phyloP scores from a whole-genome alignment of 345 rosid species.

The Sonneratia alba region DNA sequence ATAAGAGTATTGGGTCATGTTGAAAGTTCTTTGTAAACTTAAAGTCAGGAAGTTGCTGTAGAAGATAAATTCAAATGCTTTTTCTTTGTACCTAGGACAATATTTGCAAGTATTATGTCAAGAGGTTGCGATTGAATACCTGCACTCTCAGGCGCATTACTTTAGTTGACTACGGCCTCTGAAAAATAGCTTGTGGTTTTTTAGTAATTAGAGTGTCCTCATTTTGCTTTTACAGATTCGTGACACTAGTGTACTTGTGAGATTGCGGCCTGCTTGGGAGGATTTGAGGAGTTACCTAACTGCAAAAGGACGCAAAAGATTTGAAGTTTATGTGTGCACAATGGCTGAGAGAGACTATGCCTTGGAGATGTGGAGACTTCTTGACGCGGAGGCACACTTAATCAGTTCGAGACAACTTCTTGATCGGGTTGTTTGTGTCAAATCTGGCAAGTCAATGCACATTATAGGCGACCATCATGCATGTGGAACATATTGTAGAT shows the following conservation, averaged over 20 bases:
- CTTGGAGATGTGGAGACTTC: slow-evolving; percentile 99
- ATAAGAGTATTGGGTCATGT: background rate
- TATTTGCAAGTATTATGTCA: background rate
- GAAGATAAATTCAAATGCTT: background rate
- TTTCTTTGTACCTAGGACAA: background rate
- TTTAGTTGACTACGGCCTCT: background rate
- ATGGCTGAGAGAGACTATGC: slow-evolving; percentile 99
- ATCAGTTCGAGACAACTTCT: slow-evolving; percentile 64
- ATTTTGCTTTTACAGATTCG: slow-evolving; percentile 52
- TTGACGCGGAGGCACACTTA: slow-evolving; percentile 79
- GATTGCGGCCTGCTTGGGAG: slow-evolving; percentile 98
- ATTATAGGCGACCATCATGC: slow-evolving; percentile 5
- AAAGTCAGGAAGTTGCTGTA: background rate
- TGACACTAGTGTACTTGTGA: slow-evolving; percentile 99
- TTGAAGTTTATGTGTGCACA: slow-evolving; percentile 97
- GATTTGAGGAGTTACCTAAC: slow-evolving; percentile 85
- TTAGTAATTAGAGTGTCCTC: background rate
- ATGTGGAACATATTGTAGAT: background rate
- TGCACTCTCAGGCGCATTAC: background rate
- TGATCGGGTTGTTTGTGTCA: slow-evolving; percentile 87
- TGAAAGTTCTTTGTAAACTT: background rate
- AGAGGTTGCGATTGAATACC: background rate
- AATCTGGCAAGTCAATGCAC: slow-evolving; percentile 49
- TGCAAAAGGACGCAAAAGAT: slow-evolving; percentile 90
- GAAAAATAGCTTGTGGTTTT: background rate